These are phyloP conservation scores for Dichotomopilus funicola DNA, from an alignment of 2,329 filamentous ascomycete species.

Conservation along the genomic window DNA sequence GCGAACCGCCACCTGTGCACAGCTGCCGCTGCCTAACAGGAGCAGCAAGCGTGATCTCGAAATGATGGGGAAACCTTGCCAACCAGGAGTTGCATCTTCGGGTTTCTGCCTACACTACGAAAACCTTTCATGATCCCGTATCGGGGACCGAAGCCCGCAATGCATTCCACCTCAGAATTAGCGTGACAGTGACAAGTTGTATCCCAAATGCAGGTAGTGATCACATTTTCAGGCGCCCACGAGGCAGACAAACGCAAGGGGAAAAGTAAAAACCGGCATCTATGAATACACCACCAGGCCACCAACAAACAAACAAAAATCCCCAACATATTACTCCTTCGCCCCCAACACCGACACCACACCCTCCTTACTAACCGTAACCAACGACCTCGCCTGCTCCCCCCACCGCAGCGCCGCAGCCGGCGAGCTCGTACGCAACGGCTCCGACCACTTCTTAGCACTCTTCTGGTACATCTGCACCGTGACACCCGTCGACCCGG, in stretches of 20 bases:
- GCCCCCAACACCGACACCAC: constrained; percentile 63
- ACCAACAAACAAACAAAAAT: neutral
- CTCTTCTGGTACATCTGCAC: constrained; percentile 88
- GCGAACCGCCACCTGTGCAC: neutral
- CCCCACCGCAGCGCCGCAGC: constrained; percentile 75
- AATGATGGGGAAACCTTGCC: neutral
- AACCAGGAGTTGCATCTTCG: neutral
- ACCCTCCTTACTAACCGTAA: constrained; percentile 69
- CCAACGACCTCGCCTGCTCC: constrained; percentile 62
- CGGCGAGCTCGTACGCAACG: constrained; percentile 64
- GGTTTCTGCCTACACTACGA: neutral
- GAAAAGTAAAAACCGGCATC: neutral
- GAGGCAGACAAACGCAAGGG: neutral
- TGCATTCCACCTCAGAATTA: too few species aligned
- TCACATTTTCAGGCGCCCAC: constrained; percentile 9
- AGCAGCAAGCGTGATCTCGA: neutral
- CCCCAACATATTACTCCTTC: constrained; percentile 33
- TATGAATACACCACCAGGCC: neutral
- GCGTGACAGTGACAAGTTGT: neutral
- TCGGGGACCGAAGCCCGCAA: too few species aligned
- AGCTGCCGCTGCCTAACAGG: neutral
- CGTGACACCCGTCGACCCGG: constrained; percentile 70
- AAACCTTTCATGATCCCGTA: too few species aligned
- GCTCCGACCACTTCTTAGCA: constrained; percentile 83
- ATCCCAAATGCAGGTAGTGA: constrained; percentile 5